These are phyloP conservation scores for Irpex sp. DNA, from an alignment of 1,284 basidiomycete species.

Conservation along the genomic window DNA sequence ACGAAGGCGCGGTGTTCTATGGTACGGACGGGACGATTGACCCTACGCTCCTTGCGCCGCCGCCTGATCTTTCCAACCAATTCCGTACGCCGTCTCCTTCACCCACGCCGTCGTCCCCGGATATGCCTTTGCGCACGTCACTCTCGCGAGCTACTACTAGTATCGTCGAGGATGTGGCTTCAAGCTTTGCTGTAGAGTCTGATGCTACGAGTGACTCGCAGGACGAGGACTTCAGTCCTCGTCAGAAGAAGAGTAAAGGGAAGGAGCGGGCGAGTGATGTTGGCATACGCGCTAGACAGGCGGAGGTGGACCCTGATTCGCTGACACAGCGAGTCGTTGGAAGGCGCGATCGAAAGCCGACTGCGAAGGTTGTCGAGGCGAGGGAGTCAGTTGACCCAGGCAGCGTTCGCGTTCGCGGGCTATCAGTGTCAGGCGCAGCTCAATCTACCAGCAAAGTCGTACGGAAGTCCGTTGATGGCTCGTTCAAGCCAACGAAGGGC, in stretches of 20 bases:
- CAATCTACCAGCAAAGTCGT: no score
- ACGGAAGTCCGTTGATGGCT: not conserved
- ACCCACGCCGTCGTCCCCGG: not conserved
- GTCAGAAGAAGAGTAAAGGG: not conserved
- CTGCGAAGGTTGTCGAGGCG: conserved; percentile 6
- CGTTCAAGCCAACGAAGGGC: conserved; percentile 11
- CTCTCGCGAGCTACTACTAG: not conserved
- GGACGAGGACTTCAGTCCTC: not conserved
- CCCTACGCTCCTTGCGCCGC: conserved; percentile 6
- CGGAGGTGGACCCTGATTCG: not conserved
- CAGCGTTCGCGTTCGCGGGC: not conserved
- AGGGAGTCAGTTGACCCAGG: not conserved
- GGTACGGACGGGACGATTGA: conserved; percentile 7
- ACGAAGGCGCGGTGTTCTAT: not conserved
- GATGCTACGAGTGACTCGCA: not conserved
- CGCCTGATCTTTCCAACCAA: not conserved
- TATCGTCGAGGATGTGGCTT: not conserved
- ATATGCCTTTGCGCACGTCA: not conserved
- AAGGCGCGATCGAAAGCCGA: conserved; percentile 10
- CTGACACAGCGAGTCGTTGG: not conserved
- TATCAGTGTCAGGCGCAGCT: not conserved
- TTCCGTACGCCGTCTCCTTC: not conserved
- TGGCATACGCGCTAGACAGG: not conserved
- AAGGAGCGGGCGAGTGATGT: conserved; percentile 6
- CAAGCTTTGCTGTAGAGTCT: not conserved